Conservation (phyloP, 306 rosid species). For the Quercus suber region DNA sequence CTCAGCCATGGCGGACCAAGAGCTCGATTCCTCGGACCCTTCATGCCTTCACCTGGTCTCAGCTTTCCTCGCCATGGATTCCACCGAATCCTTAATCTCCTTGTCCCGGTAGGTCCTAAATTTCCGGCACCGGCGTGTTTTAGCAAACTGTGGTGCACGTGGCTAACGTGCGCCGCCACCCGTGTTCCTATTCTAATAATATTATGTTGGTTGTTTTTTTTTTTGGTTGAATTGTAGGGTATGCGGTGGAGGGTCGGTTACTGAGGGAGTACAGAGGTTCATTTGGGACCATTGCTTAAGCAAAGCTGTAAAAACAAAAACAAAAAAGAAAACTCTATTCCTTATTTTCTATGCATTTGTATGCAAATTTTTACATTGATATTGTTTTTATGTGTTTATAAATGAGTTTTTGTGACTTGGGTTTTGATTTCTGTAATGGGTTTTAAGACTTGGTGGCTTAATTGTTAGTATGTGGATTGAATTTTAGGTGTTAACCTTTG, state of each 20-base stretch:
- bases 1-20: constrained; percentile 39
- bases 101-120: constrained; percentile 45
- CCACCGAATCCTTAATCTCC: constrained; percentile 45
- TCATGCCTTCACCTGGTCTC: constrained; percentile 47
- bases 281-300: constrained; percentile 69
- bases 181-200: not conserved
- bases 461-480: not conserved
- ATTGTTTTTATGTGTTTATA: no score
- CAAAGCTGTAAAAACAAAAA: constrained; percentile 27
- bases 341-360: not conserved
- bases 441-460: not conserved
- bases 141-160: not conserved
- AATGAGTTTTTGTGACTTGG: not conserved
- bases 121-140: not conserved
- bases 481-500: not conserved
- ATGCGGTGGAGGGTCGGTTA: constrained; percentile 66
- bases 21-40: constrained; percentile 32
- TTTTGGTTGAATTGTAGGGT: constrained; percentile 34
- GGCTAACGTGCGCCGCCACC: not conserved
- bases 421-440: not conserved
- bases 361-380: not conserved
- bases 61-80: constrained; percentile 74
- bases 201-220: not conserved
- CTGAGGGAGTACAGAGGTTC: constrained; percentile 68
- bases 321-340: not conserved